Evolutionary conservation across 345 rosid genomes (phyloP).

Genomic region (Geranium brycei): DNA sequence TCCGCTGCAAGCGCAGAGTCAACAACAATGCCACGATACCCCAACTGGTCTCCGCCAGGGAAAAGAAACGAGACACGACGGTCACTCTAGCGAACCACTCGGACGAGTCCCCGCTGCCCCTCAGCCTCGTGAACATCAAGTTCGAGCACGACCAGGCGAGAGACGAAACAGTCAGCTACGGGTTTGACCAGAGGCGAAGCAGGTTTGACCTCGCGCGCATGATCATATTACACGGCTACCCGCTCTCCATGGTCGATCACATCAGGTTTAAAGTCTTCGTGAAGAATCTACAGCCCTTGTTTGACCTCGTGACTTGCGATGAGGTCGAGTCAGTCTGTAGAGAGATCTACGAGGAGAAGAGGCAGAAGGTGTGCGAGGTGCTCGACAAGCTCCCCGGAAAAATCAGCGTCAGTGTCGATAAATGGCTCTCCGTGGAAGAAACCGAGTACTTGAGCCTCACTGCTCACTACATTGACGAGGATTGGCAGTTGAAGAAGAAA

Average conservation of each 20-base stretch:
- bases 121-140: slow-evolving; percentile 37
- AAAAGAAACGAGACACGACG: slow-evolving; percentile 25
- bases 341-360: slow-evolving; percentile 62
- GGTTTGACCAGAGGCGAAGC: slow-evolving; percentile 59
- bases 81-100: too few species aligned
- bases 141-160: slow-evolving; percentile 37
- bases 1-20: slow-evolving; percentile 48
- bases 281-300: slow-evolving; percentile 57
- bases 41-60: slow-evolving; percentile 25
- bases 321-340: slow-evolving; percentile 60
- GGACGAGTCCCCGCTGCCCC: slow-evolving; percentile 25
- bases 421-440: slow-evolving; percentile 41
- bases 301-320: slow-evolving; percentile 41
- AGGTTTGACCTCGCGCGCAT: slow-evolving; percentile 64
- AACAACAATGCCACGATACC: slow-evolving; percentile 22
- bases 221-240: slow-evolving; percentile 69
- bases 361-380: slow-evolving; percentile 44
- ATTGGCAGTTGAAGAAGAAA: slow-evolving; percentile 54
- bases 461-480: slow-evolving; percentile 54
- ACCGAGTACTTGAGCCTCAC: slow-evolving; percentile 42
- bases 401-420: slow-evolving; percentile 45
- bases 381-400: slow-evolving; percentile 70
- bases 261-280: slow-evolving; percentile 57
- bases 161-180: slow-evolving; percentile 19
- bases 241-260: slow-evolving; percentile 68